These are phyloP conservation scores for Tolypocladium pustulatum DNA, from an alignment of 2,329 filamentous ascomycete genomes.

Conservation along the genomic window DNA sequence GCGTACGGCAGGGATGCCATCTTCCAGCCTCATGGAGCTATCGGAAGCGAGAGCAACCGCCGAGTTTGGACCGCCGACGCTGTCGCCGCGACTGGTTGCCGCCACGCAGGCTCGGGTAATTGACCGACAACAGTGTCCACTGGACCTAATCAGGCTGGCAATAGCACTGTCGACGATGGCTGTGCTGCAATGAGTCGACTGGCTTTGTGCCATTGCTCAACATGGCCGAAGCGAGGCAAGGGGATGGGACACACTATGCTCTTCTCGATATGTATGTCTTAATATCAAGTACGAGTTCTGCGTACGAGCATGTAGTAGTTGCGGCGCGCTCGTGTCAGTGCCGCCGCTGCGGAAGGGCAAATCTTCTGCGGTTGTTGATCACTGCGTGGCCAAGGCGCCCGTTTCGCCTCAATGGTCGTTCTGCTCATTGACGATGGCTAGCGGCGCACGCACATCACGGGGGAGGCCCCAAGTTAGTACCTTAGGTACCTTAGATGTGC, in stretches of 20 bases:
- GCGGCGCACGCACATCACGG: neutral
- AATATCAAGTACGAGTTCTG: neutral
- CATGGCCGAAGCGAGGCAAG: neutral
- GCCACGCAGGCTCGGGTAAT: neutral
- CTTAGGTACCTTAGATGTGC: too few species aligned
- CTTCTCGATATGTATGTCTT: neutral
- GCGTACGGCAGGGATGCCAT: neutral
- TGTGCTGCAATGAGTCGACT: neutral
- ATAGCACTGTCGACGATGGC: neutral
- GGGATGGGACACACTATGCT: neutral
- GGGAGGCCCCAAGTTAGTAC: too few species aligned
- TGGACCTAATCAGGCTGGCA: neutral
- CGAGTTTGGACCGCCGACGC: neutral
- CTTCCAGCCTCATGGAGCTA: neutral
- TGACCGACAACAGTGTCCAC: neutral
- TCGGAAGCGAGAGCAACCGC: neutral
- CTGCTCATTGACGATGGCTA: neutral
- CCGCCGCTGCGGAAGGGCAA: neutral
- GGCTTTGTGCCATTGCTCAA: neutral
- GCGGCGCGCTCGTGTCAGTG: neutral
- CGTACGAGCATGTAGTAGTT: neutral
- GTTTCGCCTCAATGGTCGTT: neutral
- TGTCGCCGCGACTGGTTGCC: neutral
- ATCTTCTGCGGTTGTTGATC: neutral
- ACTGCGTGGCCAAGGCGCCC: neutral